Percentiles rank a stretch among this genome's conserved stretches.
Conservation (phyloP, 1,284 basidiomycete species). For the Pseudozyma tsukubaensis region DNA sequence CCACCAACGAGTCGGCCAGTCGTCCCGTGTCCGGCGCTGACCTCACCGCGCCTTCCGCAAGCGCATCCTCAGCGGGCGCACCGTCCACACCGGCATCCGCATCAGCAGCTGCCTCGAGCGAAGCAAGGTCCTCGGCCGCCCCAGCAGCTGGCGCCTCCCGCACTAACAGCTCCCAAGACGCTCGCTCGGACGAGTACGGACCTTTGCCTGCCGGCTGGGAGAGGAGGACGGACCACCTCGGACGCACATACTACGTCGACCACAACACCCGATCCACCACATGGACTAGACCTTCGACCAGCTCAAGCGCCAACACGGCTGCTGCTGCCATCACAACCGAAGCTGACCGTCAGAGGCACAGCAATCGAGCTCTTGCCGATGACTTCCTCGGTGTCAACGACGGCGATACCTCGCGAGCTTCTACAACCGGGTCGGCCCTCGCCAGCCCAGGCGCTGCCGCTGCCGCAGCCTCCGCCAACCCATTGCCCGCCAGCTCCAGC, state of each 20-base stretch:
- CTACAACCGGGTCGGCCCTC: slow-evolving; percentile 38
- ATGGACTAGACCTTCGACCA: slow-evolving; percentile 76
- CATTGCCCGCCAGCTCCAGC: slow-evolving; percentile 52
- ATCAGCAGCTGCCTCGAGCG: slow-evolving; percentile 7
- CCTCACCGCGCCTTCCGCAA: slow-evolving; percentile 18
- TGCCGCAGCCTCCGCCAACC: slow-evolving; percentile 32
- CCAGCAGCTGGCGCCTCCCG: slow-evolving; percentile 23
- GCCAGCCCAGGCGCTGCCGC: slow-evolving; percentile 34
- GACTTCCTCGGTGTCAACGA: slow-evolving; percentile 67
- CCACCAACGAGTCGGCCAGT: slow-evolving; percentile 30
- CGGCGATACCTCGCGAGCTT: slow-evolving; percentile 41
- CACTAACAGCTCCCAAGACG: slow-evolving; percentile 34
- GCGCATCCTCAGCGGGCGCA: slow-evolving; percentile 14
- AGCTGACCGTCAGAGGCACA: slow-evolving; percentile 64
- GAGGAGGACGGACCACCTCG: slow-evolving; percentile 86
- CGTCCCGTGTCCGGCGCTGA: slow-evolving; percentile 40
- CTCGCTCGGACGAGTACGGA: slow-evolving; percentile 59
- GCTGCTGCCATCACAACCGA: slow-evolving; percentile 58
- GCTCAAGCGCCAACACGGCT: slow-evolving; percentile 54
- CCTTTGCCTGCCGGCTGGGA: slow-evolving; percentile 89
- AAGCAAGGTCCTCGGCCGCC: slow-evolving; percentile 29
- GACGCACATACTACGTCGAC: slow-evolving; percentile 81
- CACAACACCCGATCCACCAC: slow-evolving; percentile 94
- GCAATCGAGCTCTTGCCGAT: slow-evolving; percentile 66
- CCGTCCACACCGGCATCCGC: slow-evolving; percentile 17